These are phyloP conservation scores for Gaultheria prostrata DNA, from an alignment of 148 eudicot species.

Conservation along the genomic window DNA sequence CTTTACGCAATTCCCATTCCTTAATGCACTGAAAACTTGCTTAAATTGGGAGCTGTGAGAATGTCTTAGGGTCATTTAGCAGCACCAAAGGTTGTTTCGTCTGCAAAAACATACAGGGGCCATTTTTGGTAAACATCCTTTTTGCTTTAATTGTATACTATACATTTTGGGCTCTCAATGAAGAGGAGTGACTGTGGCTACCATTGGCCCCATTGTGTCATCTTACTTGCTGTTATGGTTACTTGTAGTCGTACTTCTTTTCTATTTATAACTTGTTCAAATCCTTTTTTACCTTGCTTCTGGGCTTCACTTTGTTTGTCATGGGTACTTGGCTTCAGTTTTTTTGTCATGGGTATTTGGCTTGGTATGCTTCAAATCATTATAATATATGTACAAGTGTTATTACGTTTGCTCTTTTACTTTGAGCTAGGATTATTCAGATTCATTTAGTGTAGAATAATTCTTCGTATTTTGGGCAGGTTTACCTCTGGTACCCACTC, in stretches of 20 bases:
- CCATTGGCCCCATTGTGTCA: background rate
- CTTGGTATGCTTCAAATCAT: background rate
- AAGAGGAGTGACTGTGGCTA: background rate
- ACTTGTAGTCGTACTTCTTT: background rate
- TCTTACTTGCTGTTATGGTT: background rate
- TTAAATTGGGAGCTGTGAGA: background rate
- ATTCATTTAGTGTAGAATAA: background rate
- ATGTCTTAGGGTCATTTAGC: background rate
- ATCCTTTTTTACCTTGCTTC: background rate
- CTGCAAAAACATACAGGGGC: background rate
- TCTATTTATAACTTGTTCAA: background rate
- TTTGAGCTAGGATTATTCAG: background rate
- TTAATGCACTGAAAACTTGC: background rate
- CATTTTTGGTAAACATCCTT: background rate
- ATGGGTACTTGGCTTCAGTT: background rate
- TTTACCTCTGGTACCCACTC: conserved; percentile 86
- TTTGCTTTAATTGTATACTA: background rate
- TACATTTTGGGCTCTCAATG: background rate
- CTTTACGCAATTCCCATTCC: background rate
- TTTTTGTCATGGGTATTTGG: background rate
- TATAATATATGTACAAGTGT: background rate
- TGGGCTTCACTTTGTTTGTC: background rate
- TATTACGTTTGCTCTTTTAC: background rate
- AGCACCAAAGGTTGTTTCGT: background rate
- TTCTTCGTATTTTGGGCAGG: conserved; percentile 44